Conservation (phyloP, 1,139 yeast species). For the Debaryomyces coudertii region DNA sequence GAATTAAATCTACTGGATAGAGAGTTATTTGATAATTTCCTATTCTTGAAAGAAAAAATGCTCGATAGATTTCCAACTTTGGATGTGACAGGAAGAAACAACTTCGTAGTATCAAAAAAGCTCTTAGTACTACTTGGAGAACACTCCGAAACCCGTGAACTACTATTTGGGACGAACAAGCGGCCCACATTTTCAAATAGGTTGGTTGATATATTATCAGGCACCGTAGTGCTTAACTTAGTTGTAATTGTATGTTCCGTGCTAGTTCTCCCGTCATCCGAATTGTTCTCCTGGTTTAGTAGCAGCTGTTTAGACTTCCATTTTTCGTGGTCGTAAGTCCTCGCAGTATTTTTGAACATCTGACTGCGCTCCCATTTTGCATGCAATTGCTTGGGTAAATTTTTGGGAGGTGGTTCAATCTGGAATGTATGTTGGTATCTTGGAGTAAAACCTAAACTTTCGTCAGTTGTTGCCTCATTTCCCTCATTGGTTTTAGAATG, state of each 20-base stretch:
- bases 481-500: not conserved
- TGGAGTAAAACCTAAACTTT: conserved; percentile 7
- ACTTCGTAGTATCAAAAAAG: conserved; percentile 1
- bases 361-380: conserved; percentile 29
- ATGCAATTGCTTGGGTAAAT: conserved; percentile 17
- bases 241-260: not conserved
- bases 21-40: not conserved
- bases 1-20: conserved; percentile 1
- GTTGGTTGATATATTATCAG: conserved; percentile 5
- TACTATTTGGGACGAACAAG: conserved; percentile 7
- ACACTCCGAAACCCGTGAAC: conserved; percentile 3
- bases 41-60: not conserved
- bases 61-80: not conserved
- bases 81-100: conserved; percentile 1
- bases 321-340: conserved; percentile 14
- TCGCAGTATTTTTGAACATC: conserved; percentile 23
- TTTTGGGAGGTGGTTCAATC: conserved; percentile 18
- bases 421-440: conserved; percentile 18
- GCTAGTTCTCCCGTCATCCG: not conserved
- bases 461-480: not conserved
- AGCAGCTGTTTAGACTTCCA: conserved; percentile 14
- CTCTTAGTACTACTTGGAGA: conserved; percentile 5
- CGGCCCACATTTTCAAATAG: conserved; percentile 11
- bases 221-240: not conserved
- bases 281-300: conserved; percentile 4